Conservation (phyloP, 306 rosid genomes). For the Sesbania bispinosa region DNA sequence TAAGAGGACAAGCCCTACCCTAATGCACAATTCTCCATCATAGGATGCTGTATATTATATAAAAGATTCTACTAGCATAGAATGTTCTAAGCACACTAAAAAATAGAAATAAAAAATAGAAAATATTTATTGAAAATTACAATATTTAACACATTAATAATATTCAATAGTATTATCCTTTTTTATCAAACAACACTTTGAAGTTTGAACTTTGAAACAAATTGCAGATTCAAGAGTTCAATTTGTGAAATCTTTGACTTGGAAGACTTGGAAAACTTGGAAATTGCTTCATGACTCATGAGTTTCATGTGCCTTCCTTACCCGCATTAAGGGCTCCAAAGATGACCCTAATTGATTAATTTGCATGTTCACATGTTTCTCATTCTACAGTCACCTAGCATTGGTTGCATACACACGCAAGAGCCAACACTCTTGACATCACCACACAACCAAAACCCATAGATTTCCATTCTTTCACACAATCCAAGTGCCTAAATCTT, state of each 20-base stretch:
- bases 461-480: constrained; percentile 18
- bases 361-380: constrained; percentile 29
- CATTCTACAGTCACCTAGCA: constrained; percentile 17
- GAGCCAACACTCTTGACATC: constrained; percentile 13
- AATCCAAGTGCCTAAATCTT: neutral
- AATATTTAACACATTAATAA: too few relatives aligned
- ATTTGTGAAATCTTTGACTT: neutral
- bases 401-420: constrained; percentile 23
- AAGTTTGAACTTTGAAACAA: neutral
- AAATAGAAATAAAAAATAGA: too few relatives aligned
- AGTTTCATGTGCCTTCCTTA: constrained; percentile 13
- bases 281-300: neutral
- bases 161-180: too few relatives aligned
- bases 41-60: neutral
- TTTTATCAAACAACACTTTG: neutral
- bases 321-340: constrained; percentile 11
- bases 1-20: neutral
- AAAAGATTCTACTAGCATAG: too few relatives aligned
- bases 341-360: constrained; percentile 16
- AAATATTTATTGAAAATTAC: too few relatives aligned
- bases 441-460: neutral
- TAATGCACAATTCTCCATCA: too few relatives aligned
- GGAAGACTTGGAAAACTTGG: too few relatives aligned
- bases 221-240: neutral
- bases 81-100: too few relatives aligned